Evolutionary conservation across 2,329 filamentous ascomycete genomes (phyloP).

Genomic region (Fusarium duplospermum): DNA sequence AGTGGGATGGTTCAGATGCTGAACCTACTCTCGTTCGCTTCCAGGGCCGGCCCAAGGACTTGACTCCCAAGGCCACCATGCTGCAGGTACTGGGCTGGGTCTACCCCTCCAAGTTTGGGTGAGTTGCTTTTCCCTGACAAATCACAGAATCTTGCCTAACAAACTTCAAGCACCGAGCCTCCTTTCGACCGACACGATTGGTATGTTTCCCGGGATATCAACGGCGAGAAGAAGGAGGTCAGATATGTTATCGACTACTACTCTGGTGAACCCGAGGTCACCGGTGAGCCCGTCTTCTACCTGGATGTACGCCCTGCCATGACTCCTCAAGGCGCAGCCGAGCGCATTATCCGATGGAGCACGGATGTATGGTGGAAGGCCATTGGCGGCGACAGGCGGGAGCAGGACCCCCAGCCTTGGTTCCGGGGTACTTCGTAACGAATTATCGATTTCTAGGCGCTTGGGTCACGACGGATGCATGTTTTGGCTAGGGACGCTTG

Average conservation of each 20-base stretch:
- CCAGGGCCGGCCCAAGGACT: constrained; percentile 87
- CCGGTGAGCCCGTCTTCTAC: constrained; percentile 93
- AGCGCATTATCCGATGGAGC: constrained; percentile 88
- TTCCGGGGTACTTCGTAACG: constrained; percentile 42
- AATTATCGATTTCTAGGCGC: constrained; percentile 23
- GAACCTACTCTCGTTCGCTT: constrained; percentile 86
- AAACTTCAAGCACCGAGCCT: constrained; percentile 71
- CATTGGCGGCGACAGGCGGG: constrained; percentile 75
- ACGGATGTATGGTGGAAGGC: constrained; percentile 95
- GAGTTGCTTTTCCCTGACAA: constrained; percentile 48
- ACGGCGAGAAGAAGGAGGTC: constrained; percentile 78
- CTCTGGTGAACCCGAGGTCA: constrained; percentile 81
- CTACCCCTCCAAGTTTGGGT: constrained; percentile 84
- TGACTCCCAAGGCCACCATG: constrained; percentile 92
- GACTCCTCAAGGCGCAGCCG: constrained; percentile 81
- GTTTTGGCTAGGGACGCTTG: constrained; percentile 16
- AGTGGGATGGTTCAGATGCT: constrained; percentile 64
- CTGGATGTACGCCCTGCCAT: constrained; percentile 93
- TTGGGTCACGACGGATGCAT: constrained; percentile 22
- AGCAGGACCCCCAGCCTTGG: constrained; percentile 54
- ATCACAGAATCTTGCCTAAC: constrained; percentile 25
- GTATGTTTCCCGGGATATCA: constrained; percentile 82
- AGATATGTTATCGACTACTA: constrained; percentile 99
- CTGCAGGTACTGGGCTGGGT: constrained; percentile 82
- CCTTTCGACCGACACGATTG: constrained; percentile 98